Percentiles rank a stretch among this genome's conserved stretches.
Evolutionary conservation across 108 stramenopile species (phyloP).

Genomic region (Skeletonema costatum): DNA sequence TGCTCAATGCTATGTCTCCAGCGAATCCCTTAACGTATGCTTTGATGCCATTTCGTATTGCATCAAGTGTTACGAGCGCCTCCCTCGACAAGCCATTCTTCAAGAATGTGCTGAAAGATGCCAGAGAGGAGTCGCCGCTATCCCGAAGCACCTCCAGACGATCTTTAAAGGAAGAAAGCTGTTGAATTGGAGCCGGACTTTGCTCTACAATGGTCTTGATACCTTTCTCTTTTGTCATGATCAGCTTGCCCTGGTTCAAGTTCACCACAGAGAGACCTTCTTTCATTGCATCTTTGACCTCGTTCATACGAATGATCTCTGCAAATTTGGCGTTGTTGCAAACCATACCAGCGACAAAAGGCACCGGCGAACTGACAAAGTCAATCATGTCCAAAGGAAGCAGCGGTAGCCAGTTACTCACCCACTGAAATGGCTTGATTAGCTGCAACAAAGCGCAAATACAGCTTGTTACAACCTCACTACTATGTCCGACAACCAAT

Average conservation of each 20-base stretch:
- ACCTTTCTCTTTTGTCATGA: not conserved
- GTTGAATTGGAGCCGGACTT: not conserved
- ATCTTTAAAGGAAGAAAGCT: constrained; percentile 9
- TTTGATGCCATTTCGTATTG: constrained; percentile 1
- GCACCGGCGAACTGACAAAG: constrained; percentile 25
- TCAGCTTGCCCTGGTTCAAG: constrained; percentile 8
- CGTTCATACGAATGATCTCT: not conserved
- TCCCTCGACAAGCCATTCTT: constrained; percentile 8
- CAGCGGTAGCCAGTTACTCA: constrained; percentile 8
- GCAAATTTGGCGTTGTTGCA: not conserved
- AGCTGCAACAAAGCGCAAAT: constrained; percentile 7
- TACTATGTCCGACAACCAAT: constrained; percentile 9
- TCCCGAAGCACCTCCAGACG: not conserved
- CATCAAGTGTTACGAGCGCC: constrained; percentile 19
- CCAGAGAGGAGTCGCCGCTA: not conserved
- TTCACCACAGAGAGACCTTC: constrained; percentile 28
- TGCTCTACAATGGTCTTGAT: not conserved
- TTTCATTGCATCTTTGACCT: constrained; percentile 20
- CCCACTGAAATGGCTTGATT: constrained; percentile 12
- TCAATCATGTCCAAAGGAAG: constrained; percentile 18
- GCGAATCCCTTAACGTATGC: constrained; percentile 9
- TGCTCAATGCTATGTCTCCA: constrained; percentile 11
- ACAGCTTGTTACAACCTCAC: constrained; percentile 6
- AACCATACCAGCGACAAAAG: constrained; percentile 30
- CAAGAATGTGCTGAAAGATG: constrained; percentile 7